phyloP scores from a whole-genome alignment of 176 grass and related monocot species.

The Bromus sterilis region DNA sequence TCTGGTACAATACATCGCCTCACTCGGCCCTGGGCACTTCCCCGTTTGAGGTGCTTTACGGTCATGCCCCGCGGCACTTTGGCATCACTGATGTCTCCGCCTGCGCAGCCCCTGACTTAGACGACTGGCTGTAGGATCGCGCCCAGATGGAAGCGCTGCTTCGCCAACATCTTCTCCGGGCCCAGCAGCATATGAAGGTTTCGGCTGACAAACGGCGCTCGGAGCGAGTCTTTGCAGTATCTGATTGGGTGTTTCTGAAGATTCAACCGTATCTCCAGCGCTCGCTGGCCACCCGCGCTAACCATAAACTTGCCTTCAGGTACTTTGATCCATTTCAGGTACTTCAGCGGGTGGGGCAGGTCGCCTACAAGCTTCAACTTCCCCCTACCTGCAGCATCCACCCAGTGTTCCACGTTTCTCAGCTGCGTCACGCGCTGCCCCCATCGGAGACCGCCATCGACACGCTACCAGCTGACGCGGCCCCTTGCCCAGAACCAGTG shows the following conservation, averaged over 20 bases:
- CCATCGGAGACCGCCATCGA: no score
- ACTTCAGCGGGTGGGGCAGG: background rate
- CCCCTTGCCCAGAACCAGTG: no score
- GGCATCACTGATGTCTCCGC: background rate
- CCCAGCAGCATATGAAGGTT: background rate
- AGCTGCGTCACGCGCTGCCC: background rate
- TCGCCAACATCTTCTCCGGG: background rate
- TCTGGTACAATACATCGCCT: no score
- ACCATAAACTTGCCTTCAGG: background rate
- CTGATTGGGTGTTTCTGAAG: background rate
- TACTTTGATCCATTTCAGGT: background rate
- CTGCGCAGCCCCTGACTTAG: background rate
- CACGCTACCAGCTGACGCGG: background rate
- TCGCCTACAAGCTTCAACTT: background rate
- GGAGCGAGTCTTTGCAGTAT: background rate
- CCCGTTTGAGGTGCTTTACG: background rate
- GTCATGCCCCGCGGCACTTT: background rate
- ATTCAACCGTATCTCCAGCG: background rate
- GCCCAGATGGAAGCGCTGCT: background rate
- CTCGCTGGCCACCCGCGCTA: background rate
- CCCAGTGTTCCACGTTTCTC: background rate
- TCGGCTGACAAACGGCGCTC: background rate
- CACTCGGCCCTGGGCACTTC: background rate
- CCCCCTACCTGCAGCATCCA: rapidly evolving
- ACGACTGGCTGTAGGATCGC: background rate